Evolutionary conservation across 2,329 filamentous ascomycete genomes (phyloP).

Genomic region (Colletotrichum sp.): DNA sequence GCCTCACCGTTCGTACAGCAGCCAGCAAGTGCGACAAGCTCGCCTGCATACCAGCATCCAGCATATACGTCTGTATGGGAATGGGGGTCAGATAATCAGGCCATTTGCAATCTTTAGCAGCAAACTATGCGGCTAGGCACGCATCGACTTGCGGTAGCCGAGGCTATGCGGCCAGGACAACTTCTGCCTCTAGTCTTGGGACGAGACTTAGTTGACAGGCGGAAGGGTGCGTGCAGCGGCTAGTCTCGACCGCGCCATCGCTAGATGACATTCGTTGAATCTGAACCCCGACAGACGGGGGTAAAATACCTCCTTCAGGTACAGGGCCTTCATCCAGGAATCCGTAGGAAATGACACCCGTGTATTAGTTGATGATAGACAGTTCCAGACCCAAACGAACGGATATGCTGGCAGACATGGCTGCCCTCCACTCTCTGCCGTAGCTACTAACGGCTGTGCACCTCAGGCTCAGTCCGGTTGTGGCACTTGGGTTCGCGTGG

Average conservation of each 20-base stretch:
- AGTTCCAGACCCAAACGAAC: background rate
- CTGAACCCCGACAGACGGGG: background rate
- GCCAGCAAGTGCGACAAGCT: background rate
- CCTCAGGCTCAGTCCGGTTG: background rate
- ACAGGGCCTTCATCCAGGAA: background rate
- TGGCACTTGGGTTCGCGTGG: background rate
- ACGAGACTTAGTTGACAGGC: constrained; percentile 3
- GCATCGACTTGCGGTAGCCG: background rate
- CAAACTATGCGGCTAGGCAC: background rate
- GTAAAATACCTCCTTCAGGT: background rate
- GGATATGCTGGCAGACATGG: background rate
- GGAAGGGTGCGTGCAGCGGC: background rate
- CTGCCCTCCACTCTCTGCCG: background rate
- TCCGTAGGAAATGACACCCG: background rate
- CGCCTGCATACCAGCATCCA: background rate
- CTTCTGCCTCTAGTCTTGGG: background rate
- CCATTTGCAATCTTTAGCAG: background rate
- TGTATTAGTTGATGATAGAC: background rate
- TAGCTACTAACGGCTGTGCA: background rate
- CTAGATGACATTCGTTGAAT: background rate
- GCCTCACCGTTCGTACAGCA: background rate
- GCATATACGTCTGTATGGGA: background rate
- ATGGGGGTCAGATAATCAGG: constrained; percentile 9
- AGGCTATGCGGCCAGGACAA: background rate
- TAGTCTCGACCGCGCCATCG: background rate